Evolutionary conservation across 495 filamentous ascomycete species (phyloP).

Genomic region (Tuber brumale): DNA sequence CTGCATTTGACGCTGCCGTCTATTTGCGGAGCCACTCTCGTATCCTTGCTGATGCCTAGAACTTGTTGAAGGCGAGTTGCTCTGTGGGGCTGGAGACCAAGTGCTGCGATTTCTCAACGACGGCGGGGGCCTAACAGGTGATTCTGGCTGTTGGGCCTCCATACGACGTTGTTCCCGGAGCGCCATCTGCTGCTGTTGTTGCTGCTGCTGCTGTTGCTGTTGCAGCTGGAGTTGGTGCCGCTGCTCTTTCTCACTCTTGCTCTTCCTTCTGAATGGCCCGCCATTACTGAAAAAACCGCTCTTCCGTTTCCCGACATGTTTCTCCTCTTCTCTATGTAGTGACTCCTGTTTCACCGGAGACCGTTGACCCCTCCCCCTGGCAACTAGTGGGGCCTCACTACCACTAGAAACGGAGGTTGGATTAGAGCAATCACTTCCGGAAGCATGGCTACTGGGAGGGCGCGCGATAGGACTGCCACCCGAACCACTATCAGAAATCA

Average conservation of each 20-base stretch:
- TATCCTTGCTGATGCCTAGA: conserved; percentile 15
- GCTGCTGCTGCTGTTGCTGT: conserved; percentile 30
- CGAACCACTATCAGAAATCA: conserved; percentile 77
- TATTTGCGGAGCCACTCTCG: conserved; percentile 29
- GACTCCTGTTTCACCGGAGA: conserved; percentile 32
- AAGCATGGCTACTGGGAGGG: conserved; percentile 74
- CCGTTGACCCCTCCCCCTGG: conserved; percentile 21
- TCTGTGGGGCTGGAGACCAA: conserved; percentile 49
- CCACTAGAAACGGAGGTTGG: conserved; percentile 83
- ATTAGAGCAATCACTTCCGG: conserved; percentile 84
- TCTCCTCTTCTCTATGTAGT: conserved; percentile 52
- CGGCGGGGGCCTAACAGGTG: conserved; percentile 38
- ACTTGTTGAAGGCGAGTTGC: conserved; percentile 8
- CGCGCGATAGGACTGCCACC: conserved; percentile 60
- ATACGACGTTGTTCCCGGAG: conserved; percentile 36
- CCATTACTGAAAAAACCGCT: conserved; percentile 89
- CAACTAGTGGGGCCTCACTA: conserved; percentile 24
- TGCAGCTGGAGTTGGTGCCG: conserved; percentile 33
- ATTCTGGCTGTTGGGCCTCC: conserved; percentile 30
- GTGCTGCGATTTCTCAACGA: conserved; percentile 53
- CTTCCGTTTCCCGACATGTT: conserved; percentile 71
- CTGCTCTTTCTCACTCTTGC: conserved; percentile 72
- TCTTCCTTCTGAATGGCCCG: conserved; percentile 91
- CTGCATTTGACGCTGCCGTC: conserved; percentile 34
- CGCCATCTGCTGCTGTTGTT: conserved; percentile 27